Conservation (phyloP, 257 asterid genomes). For the Scutellaria barbata region DNA sequence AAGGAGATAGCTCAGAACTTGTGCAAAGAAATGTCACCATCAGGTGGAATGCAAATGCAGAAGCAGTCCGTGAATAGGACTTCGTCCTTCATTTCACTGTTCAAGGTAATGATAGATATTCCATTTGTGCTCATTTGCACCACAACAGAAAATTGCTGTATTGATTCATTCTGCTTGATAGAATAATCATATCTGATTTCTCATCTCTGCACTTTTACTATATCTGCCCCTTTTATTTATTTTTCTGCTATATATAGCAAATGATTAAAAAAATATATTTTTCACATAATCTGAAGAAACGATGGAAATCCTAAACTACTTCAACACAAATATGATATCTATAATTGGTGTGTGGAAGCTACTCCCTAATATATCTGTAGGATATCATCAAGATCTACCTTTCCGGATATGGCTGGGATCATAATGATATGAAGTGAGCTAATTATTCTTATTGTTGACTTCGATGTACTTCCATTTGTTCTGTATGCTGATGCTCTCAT, state of each 20-base stretch:
- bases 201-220: constrained; percentile 17
- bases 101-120: constrained; percentile 63
- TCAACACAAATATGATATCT: not conserved
- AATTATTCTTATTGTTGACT: not conserved
- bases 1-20: constrained; percentile 96
- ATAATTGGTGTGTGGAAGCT: constrained; percentile 20
- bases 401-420: constrained; percentile 19
- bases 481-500: constrained; percentile 9
- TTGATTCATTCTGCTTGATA: constrained; percentile 17
- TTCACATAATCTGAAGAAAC: not conserved
- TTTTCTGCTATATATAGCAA: not conserved
- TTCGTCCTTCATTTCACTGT: constrained; percentile 55
- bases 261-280: too few relatives aligned
- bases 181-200: not conserved
- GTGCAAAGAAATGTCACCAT: constrained; percentile 79
- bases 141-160: constrained; percentile 13
- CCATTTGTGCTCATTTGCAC: constrained; percentile 27
- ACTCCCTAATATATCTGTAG: constrained; percentile 1
- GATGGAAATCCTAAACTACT: constrained; percentile 11
- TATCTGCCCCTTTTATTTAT: not conserved
- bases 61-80: constrained; percentile 56
- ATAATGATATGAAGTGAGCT: not conserved
- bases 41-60: constrained; percentile 51
- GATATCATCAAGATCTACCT: constrained; percentile 13
- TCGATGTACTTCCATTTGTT: constrained; percentile 2